These are phyloP conservation scores for Lagerstroemia speciosa DNA, from an alignment of 345 rosid genomes.

Conservation along the genomic window DNA sequence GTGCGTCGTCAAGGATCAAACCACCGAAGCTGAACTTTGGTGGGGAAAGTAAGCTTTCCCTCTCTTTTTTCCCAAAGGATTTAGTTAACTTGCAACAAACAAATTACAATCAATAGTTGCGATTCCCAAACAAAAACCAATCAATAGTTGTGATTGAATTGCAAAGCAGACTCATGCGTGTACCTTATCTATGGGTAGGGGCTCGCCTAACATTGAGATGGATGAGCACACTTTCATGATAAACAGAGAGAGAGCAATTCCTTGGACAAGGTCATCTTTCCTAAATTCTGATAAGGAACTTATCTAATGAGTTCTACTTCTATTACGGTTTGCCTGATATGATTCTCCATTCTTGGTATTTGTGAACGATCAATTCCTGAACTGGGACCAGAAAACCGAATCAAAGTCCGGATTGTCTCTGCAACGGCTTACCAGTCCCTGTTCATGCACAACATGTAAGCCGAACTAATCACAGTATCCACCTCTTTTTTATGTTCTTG, in stretches of 20 bases:
- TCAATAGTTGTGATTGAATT: too few species aligned
- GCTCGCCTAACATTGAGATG: slow-evolving; percentile 98
- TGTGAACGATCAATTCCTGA: slow-evolving; percentile 87
- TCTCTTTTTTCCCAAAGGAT: not conserved
- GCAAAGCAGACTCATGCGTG: too few species aligned
- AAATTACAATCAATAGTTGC: too few species aligned
- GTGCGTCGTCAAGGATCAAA: slow-evolving; percentile 77
- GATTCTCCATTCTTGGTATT: slow-evolving; percentile 46
- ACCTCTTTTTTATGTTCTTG: slow-evolving; percentile 7
- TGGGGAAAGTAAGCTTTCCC: slow-evolving; percentile 66
- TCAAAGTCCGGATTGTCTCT: slow-evolving; percentile 96
- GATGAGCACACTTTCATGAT: slow-evolving; percentile 96
- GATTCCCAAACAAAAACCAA: too few species aligned
- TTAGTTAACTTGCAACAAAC: too few species aligned
- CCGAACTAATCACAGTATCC: slow-evolving; percentile 11
- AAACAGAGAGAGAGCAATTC: slow-evolving; percentile 95
- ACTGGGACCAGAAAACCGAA: slow-evolving; percentile 87
- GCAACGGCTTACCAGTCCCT: slow-evolving; percentile 97
- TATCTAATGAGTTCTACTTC: too few species aligned
- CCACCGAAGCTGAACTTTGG: slow-evolving; percentile 74
- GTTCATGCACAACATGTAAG: slow-evolving; percentile 99
- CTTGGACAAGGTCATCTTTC: slow-evolving; percentile 56
- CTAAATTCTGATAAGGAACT: not conserved
- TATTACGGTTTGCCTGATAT: not conserved
- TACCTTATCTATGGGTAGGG: slow-evolving; percentile 36